Base-by-base conservation (phyloP, 306 rosid genomes). In the Dryas octopetala region DNA sequence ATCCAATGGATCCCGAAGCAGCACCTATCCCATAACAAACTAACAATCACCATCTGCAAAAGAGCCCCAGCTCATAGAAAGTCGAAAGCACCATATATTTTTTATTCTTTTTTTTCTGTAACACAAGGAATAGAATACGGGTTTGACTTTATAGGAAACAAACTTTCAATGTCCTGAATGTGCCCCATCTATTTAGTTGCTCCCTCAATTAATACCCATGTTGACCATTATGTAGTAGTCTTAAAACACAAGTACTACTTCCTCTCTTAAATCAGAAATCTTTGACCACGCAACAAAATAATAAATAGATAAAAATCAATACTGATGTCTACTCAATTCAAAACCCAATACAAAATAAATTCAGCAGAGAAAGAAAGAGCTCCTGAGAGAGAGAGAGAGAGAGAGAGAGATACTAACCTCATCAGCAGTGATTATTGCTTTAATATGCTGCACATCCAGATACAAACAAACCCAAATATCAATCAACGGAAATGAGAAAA, bases 401-500 rank as follows among this genome's bases (percentile, higher is more conserved):
- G 28, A 26, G 26, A 73, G 81, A 80, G 63, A 80, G 45, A 51
- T 38, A 61, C 87, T 41, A 78, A 95, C 98, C 97, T 95, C 98
- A 45, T 95, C 97, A 12, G 98, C 96, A 0, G 98, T 95, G 76
- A 95, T 95, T 66, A 95, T 91, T 48, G 98, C 98, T 78, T 95
- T 95, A 83, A 91, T 89, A 85, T 95, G 98, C 98, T 95, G 97
- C 43, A 78, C 50, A 7, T 48, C 76, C 81, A 74, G 28, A 81
- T 19, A 14, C 47, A 75, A 71, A 81, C 59, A 80, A 74, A 75
- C 46, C 66, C 5, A 76, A 76, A 32, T 48, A 68, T 9, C 23
- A 74, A 44, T 2, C 5, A 74, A 60, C 15, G 5, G 26, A 0
- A n/a, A 10, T 7, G 6, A 38, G 43, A n/a, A 11, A 41, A 38